phyloP scores from a whole-genome alignment of 2,329 filamentous ascomycete species.

The Aureobasidium sp. region DNA sequence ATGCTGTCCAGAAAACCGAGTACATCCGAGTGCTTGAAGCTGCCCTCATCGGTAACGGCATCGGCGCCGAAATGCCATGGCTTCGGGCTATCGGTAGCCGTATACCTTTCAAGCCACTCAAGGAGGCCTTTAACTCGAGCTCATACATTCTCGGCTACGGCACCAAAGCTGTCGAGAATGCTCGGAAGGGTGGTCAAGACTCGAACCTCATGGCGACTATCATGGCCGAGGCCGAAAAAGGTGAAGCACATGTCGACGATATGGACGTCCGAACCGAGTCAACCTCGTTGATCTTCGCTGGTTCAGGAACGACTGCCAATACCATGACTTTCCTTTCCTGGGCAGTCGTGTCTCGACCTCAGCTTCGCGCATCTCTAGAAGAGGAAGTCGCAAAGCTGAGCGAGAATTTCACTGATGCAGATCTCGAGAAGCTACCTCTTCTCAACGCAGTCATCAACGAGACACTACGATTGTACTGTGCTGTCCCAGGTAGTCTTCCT shows the following conservation, averaged over 20 bases:
- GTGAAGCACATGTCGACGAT: slow-evolving; percentile 16
- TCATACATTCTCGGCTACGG: slow-evolving; percentile 20
- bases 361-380: slow-evolving; percentile 15
- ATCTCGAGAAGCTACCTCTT: slow-evolving; percentile 27
- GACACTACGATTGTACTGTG: slow-evolving; percentile 32
- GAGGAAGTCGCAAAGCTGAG: slow-evolving; percentile 18
- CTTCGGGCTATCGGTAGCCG: slow-evolving; percentile 19
- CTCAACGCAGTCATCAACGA: slow-evolving; percentile 34
- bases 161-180: slow-evolving; percentile 18
- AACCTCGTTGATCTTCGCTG: slow-evolving; percentile 23
- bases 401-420: slow-evolving; percentile 19
- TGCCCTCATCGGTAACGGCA: slow-evolving; percentile 23
- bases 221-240: slow-evolving; percentile 20
- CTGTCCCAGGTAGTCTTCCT: slow-evolving; percentile 30
- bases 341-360: slow-evolving; percentile 15
- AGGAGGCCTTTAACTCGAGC: slow-evolving; percentile 19
- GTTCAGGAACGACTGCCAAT: slow-evolving; percentile 22
- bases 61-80: slow-evolving; percentile 25
- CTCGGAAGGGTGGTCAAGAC: slow-evolving; percentile 13
- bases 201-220: slow-evolving; percentile 20
- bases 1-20: slow-evolving; percentile 14
- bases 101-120: slow-evolving; percentile 16
- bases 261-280: slow-evolving; percentile 23
- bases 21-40: slow-evolving; percentile 26
- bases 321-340: slow-evolving; percentile 19